phyloP scores from a whole-genome alignment of 2,329 filamentous ascomycete species.

The Metarhizium humberi region DNA sequence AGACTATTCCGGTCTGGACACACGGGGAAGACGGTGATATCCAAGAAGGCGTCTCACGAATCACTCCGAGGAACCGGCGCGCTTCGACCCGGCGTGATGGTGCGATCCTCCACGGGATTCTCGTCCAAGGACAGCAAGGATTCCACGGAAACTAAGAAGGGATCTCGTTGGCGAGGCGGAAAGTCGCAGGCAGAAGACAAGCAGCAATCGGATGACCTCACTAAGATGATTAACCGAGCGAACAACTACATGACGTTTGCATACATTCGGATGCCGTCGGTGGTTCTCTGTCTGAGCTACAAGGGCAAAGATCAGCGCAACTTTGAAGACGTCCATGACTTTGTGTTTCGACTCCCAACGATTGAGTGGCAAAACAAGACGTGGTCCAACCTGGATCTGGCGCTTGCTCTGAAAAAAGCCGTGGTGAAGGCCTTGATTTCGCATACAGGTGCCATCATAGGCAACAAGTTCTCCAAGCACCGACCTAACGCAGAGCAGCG shows the following conservation, averaged over 20 bases:
- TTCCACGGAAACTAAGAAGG: slow-evolving; percentile 31
- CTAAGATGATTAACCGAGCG: slow-evolving; percentile 91
- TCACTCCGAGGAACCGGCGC: slow-evolving; percentile 36
- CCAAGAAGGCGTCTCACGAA: slow-evolving; percentile 47
- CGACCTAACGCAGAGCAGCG: slow-evolving; percentile 73
- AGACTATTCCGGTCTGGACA: slow-evolving; percentile 38
- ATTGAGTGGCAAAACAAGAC: slow-evolving; percentile 98
- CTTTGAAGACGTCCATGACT: slow-evolving; percentile 92
- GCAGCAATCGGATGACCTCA: slow-evolving; percentile 74
- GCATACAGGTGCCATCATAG: slow-evolving; percentile 91
- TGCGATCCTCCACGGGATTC: slow-evolving; percentile 36
- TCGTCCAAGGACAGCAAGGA: slow-evolving; percentile 30
- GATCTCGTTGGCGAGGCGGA: slow-evolving; percentile 45
- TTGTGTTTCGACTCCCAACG: slow-evolving; percentile 89
- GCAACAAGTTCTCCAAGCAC: slow-evolving; percentile 92
- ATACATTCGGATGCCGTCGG: slow-evolving; percentile 88
- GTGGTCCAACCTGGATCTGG: slow-evolving; percentile 95
- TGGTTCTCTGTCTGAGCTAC: slow-evolving; percentile 91
- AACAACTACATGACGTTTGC: slow-evolving; percentile 97
- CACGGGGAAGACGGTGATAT: slow-evolving; percentile 30
- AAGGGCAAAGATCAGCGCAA: slow-evolving; percentile 95
- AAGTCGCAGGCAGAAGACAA: slow-evolving; percentile 43
- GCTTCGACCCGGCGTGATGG: slow-evolving; percentile 31
- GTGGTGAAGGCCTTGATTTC: slow-evolving; percentile 90
- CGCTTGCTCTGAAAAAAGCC: slow-evolving; percentile 85